Percentiles rank a stretch among this genome's conserved stretches.
phyloP scores from a whole-genome alignment of 2,329 filamentous ascomycete genomes.

The Dactylellina parvicollis region DNA sequence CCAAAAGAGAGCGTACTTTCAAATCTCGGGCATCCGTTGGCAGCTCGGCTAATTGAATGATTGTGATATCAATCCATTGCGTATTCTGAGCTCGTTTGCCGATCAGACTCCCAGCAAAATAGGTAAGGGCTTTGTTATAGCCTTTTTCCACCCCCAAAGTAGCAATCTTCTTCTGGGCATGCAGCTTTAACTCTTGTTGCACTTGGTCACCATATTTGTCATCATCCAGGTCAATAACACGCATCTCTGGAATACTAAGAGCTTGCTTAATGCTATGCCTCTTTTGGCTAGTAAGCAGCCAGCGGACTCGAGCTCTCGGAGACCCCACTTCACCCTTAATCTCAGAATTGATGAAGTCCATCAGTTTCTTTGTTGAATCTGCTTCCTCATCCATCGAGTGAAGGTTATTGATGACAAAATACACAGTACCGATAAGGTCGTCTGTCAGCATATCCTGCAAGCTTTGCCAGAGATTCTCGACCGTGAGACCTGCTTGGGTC shows the following conservation, averaged over 20 bases:
- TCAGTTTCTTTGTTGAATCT: slow-evolving; percentile 61
- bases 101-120: slow-evolving; percentile 63
- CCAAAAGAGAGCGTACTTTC: slow-evolving; percentile 61
- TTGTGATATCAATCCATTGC: slow-evolving; percentile 64
- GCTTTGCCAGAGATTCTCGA: slow-evolving; percentile 63
- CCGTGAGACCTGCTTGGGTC: slow-evolving; percentile 59
- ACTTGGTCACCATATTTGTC: slow-evolving; percentile 62
- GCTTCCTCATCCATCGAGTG: slow-evolving; percentile 61
- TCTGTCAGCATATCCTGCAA: slow-evolving; percentile 63
- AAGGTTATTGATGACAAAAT: slow-evolving; percentile 63
- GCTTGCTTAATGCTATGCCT: slow-evolving; percentile 60
- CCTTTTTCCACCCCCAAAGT: slow-evolving; percentile 60
- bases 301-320: slow-evolving; percentile 59
- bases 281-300: slow-evolving; percentile 63
- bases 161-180: slow-evolving; percentile 61
- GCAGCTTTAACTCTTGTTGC: slow-evolving; percentile 60
- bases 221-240: slow-evolving; percentile 61
- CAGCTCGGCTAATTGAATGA: slow-evolving; percentile 62
- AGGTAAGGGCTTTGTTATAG: slow-evolving; percentile 63
- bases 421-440: slow-evolving; percentile 61
- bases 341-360: slow-evolving; percentile 60
- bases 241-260: slow-evolving; percentile 58
- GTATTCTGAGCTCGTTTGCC: slow-evolving; percentile 63
- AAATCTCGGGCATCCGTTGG: slow-evolving; percentile 61
- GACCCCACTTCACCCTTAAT: slow-evolving; percentile 56